Base-by-base conservation (phyloP, 2,329 filamentous ascomycete species). In the Cyphellophora attinorum region DNA sequence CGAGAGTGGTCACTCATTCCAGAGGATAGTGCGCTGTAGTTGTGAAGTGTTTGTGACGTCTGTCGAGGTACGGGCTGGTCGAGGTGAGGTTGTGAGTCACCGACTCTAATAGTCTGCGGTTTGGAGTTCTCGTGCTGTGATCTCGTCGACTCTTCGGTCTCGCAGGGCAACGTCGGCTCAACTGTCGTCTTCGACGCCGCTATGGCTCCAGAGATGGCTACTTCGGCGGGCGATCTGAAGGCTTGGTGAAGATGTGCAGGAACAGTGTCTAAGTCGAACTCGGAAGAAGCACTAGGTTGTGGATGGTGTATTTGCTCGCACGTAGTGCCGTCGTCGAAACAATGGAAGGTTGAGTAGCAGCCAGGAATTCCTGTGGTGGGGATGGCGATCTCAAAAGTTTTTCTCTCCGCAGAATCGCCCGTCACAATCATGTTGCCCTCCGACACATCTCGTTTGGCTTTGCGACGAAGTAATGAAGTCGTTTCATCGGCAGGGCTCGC, bases 291-390 rank as follows among this genome's bases (percentile, higher is more conserved):
- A n/a, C n/a, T 8, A n/a, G 21, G 21, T 25, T 8, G 8, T 25
- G 21, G n/a, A 25, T 25, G n/a, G 21, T 25, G 21, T n/a, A 25
- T n/a, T 25, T 25, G 21, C 21, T 25, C 21, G n/a, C n/a, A 25
- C 8, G n/a, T n/a, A 25, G 21, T 25, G 21, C 21, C 21, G 21
- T 25, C 21, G 21, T 25, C n/a, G n/a, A 25, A 25, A 8, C 8
- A 8, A 25, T 25, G 21, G n/a, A 25, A 25, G n/a, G 21, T 25
- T n/a, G 21, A 25, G n/a, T 25, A 25, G 21, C 21, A 25, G n/a
- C 21, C 21, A 8, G 21, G 21, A n/a, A n/a, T 8, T 25, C 8
- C 8, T 8, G 21, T 25, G 21, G 21, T 25, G 21, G 21, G 21
- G 21, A 8, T 25, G 8, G n/a, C 21, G 21, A 8, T 25, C 8